Percentiles rank a stretch among this genome's conserved stretches.
phyloP scores from a whole-genome alignment of 805 yeast species.

The Sugiyamaella valdiviana region DNA sequence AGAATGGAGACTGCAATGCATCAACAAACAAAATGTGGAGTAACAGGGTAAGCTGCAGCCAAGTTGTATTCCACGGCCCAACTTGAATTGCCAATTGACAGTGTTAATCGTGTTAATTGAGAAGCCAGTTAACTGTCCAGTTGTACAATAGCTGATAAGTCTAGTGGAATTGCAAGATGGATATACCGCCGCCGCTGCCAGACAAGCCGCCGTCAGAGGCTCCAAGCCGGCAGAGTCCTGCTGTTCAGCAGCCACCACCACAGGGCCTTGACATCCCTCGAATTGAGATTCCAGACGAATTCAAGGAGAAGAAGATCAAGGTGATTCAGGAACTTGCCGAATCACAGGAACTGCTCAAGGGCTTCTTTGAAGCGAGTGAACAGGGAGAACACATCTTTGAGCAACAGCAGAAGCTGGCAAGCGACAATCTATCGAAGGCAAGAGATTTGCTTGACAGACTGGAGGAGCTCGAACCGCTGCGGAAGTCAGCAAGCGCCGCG shows the following conservation, averaged over 20 bases:
- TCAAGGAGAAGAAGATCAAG: conserved; percentile 18
- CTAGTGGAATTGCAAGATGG: not conserved
- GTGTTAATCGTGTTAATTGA: not conserved
- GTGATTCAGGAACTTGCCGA: conserved; percentile 24
- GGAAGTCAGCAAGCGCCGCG: conserved; percentile 4
- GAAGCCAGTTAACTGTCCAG: not conserved
- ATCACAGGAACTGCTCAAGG: conserved; percentile 24
- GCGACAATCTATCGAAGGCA: conserved; percentile 24
- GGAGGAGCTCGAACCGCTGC: conserved; percentile 23
- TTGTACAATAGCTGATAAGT: not conserved
- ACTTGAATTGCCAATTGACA: not conserved
- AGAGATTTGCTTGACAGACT: conserved; percentile 26
- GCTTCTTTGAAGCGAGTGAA: conserved; percentile 25
- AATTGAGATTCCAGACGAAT: not conserved
- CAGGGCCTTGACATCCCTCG: not conserved
- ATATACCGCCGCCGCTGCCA: conserved; percentile 4
- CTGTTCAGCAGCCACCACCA: not conserved
- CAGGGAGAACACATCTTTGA: conserved; percentile 23
- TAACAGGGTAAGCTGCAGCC: not conserved
- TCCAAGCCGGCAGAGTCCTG: conserved; percentile 4
- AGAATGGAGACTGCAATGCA: not conserved
- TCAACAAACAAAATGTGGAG: not conserved
- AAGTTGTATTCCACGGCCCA: not conserved
- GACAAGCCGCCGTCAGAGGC: not conserved
- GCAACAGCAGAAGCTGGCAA: conserved; percentile 25